A percentile compares a stretch with the other conserved stretches of the same genome.
Conservation (phyloP, 352 stramenopile genomes). For the Phytophthora meadii region DNA sequence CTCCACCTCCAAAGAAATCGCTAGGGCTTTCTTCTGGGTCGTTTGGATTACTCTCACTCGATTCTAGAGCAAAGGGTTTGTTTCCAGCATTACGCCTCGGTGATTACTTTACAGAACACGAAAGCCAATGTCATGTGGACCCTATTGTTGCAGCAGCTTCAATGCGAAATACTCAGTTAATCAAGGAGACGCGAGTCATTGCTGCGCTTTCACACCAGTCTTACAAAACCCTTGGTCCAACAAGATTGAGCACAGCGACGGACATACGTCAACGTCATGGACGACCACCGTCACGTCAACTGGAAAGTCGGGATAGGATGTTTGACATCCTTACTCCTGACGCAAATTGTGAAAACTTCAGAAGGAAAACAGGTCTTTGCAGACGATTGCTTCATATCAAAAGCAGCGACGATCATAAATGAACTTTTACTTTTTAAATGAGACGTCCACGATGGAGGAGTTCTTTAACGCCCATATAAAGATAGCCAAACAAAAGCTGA, state of each 20-base stretch:
- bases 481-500: no score
- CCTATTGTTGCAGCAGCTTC: constrained; percentile 11
- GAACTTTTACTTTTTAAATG: neutral
- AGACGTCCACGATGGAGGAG: no score
- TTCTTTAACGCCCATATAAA: no score
- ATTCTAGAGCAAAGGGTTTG: neutral
- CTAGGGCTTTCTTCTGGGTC: constrained; percentile 1
- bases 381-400: constrained; percentile 52
- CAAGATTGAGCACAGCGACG: constrained; percentile 21
- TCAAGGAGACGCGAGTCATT: constrained; percentile 39
- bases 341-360: constrained; percentile 36
- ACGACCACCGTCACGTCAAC: constrained; percentile 38
- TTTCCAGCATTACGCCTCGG: constrained; percentile 4
- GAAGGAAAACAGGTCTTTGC: constrained; percentile 48
- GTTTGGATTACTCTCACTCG: neutral
- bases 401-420: neutral
- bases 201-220: constrained; percentile 23
- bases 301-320: constrained; percentile 45
- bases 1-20: neutral
- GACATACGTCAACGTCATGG: constrained; percentile 50
- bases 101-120: neutral
- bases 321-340: constrained; percentile 39
- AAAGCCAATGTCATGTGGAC: constrained; percentile 7
- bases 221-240: neutral
- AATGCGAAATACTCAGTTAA: constrained; percentile 31